Evolutionary conservation across 352 stramenopile genomes (phyloP).

Genomic region (Globisporangium heterothallicum): DNA sequence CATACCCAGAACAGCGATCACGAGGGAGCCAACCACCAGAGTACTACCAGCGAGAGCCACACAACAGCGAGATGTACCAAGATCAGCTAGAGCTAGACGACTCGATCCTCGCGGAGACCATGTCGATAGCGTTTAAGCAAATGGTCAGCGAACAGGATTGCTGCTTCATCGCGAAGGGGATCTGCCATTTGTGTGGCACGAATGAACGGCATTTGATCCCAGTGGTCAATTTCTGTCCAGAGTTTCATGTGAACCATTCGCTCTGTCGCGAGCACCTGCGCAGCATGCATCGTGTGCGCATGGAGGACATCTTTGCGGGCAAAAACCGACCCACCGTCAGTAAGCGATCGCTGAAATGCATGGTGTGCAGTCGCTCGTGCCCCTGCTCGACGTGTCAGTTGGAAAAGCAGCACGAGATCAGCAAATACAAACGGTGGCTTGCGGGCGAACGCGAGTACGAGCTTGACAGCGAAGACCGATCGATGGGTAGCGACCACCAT

Average conservation of each 20-base stretch:
- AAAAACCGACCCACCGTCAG: conserved; percentile 63
- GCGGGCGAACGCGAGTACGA: conserved; percentile 7
- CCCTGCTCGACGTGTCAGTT: conserved; percentile 51
- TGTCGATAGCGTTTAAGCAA: conserved; percentile 50
- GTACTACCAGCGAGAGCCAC: not conserved
- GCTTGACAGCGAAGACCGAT: conserved; percentile 27
- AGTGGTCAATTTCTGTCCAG: conserved; percentile 74
- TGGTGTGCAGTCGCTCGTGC: conserved; percentile 54
- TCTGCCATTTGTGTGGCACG: conserved; percentile 61
- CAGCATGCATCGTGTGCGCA: conserved; percentile 61
- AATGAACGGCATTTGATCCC: conserved; percentile 43
- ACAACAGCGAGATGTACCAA: not conserved
- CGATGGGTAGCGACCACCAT: conserved; percentile 28
- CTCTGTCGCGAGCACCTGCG: conserved; percentile 71
- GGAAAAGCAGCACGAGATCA: conserved; percentile 23
- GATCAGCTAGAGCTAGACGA: conserved; percentile 37
- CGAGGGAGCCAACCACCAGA: not conserved
- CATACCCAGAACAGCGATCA: not conserved
- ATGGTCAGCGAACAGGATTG: conserved; percentile 53
- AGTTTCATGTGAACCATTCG: conserved; percentile 58
- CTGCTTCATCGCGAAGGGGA: conserved; percentile 67
- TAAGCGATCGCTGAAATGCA: conserved; percentile 55
- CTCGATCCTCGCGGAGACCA: conserved; percentile 29
- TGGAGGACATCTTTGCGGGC: conserved; percentile 68
- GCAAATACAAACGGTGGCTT: conserved; percentile 27